Conservation (phyloP, 306 rosid genomes). For the Calophaca sinica region DNA sequence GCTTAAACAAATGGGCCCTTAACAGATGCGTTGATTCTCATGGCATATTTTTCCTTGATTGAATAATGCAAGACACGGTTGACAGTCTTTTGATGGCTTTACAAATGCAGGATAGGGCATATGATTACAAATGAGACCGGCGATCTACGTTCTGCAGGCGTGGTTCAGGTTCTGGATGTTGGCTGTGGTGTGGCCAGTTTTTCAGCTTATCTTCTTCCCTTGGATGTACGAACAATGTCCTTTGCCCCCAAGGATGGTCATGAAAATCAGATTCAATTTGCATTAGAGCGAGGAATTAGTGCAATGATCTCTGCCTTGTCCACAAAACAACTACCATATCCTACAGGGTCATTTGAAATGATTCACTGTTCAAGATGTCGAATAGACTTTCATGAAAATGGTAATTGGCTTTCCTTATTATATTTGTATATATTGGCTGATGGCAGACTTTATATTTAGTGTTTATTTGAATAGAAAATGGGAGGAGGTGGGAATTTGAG, state of each 20-base stretch:
- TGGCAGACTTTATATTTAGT: conserved; percentile 18
- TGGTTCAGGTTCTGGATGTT: conserved; percentile 83
- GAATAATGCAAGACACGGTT: neutral
- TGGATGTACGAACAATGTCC: conserved; percentile 88
- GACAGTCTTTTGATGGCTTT: conserved; percentile 38
- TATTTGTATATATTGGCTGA: conserved; percentile 27
- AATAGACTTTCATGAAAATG: conserved; percentile 86
- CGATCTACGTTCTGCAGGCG: conserved; percentile 79
- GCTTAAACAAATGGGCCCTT: neutral
- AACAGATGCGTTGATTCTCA: conserved; percentile 2
- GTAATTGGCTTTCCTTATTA: conserved; percentile 51
- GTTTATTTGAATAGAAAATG: neutral
- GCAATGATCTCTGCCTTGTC: conserved; percentile 90
- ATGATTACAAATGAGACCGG: conserved; percentile 83
- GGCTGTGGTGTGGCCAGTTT: conserved; percentile 99
- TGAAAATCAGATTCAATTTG: conserved; percentile 96
- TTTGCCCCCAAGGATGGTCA: conserved; percentile 98
- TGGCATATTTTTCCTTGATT: neutral
- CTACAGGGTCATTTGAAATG: conserved; percentile 87
- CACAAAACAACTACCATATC: conserved; percentile 89
- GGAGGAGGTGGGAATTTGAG: neutral
- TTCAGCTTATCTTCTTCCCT: conserved; percentile 88
- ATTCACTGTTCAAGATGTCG: conserved; percentile 97
- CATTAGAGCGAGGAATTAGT: conserved; percentile 91
- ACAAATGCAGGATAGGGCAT: conserved; percentile 73